These are phyloP conservation scores for Hygrocybe coccinea DNA, from an alignment of 768 basidiomycete genomes.

Conservation along the genomic window DNA sequence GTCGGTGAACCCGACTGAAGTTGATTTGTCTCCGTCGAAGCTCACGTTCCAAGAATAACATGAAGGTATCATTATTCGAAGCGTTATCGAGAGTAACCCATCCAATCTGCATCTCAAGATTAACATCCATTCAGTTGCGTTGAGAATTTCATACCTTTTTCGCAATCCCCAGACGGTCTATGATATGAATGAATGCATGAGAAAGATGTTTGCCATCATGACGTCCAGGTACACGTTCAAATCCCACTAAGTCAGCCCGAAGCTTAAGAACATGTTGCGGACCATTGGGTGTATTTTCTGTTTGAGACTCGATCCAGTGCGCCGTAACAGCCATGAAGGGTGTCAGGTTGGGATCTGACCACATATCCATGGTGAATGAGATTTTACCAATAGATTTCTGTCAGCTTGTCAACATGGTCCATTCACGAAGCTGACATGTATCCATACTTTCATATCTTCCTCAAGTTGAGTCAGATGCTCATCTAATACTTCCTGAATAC, in stretches of 20 bases:
- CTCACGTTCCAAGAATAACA: conserved; percentile 19
- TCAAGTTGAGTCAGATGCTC: conserved; percentile 20
- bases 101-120: conserved; percentile 30
- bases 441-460: conserved; percentile 19
- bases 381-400: conserved; percentile 32
- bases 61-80: conserved; percentile 31
- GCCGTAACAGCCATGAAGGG: conserved; percentile 42
- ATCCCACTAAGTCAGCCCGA: conserved; percentile 33
- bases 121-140: neutral
- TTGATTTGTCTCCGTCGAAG: conserved; percentile 16
- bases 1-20: conserved; percentile 18
- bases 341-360: conserved; percentile 32
- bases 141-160: conserved; percentile 19
- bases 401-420: neutral
- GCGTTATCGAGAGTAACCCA: conserved; percentile 35
- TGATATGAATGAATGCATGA: conserved; percentile 26
- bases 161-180: conserved; percentile 27
- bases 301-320: conserved; percentile 34
- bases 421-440: neutral
- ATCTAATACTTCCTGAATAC: conserved; percentile 22
- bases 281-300: conserved; percentile 17
- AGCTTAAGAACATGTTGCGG: conserved; percentile 24
- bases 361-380: conserved; percentile 34
- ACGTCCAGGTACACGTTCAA: conserved; percentile 30
- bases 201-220: conserved; percentile 39